A percentile compares a stretch with the other conserved stretches of the same genome.
These are phyloP conservation scores for Lepidium aucheri DNA, from an alignment of 345 rosid species.

Conservation along the genomic window DNA sequence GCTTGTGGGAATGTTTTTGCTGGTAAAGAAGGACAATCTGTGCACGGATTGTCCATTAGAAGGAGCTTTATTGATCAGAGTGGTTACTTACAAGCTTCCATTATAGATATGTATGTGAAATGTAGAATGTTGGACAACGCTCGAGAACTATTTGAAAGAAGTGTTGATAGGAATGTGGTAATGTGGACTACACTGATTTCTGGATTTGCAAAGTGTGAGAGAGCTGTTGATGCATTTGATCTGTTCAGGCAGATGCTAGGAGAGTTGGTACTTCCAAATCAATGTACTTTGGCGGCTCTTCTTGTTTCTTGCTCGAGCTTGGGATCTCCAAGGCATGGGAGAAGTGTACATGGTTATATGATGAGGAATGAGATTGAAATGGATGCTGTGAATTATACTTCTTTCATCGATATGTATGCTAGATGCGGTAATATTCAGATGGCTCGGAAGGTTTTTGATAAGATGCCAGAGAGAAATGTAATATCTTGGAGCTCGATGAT, in stretches of 20 bases:
- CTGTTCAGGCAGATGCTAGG: conserved; percentile 47
- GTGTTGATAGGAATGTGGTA: conserved; percentile 39
- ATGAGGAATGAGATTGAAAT: conserved; percentile 37
- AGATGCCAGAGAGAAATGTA: conserved; percentile 39
- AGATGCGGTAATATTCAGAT: conserved; percentile 34
- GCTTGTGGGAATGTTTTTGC: conserved; percentile 40
- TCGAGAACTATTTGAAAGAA: conserved; percentile 28
- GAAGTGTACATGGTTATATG: conserved; percentile 41
- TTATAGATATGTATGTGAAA: conserved; percentile 47
- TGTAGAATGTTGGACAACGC: conserved; percentile 33
- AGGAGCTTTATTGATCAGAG: conserved; percentile 22
- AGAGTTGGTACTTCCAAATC: conserved; percentile 35
- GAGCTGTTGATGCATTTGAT: conserved; percentile 34
- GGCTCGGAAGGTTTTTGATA: conserved; percentile 30
- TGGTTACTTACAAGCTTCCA: conserved; percentile 31
- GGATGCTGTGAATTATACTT: conserved; percentile 33
- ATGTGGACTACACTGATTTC: conserved; percentile 51
- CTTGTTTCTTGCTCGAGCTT: conserved; percentile 43
- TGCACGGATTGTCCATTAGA: conserved; percentile 36
- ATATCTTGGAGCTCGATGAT: conserved; percentile 53
- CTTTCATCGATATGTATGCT: conserved; percentile 50
- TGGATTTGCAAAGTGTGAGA: conserved; percentile 39
- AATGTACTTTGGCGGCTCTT: conserved; percentile 35
- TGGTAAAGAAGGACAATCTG: conserved; percentile 37
- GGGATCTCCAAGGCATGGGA: conserved; percentile 42